Evolutionary conservation across 257 asterid species (phyloP).

Genomic region (Catharanthus roseus): DNA sequence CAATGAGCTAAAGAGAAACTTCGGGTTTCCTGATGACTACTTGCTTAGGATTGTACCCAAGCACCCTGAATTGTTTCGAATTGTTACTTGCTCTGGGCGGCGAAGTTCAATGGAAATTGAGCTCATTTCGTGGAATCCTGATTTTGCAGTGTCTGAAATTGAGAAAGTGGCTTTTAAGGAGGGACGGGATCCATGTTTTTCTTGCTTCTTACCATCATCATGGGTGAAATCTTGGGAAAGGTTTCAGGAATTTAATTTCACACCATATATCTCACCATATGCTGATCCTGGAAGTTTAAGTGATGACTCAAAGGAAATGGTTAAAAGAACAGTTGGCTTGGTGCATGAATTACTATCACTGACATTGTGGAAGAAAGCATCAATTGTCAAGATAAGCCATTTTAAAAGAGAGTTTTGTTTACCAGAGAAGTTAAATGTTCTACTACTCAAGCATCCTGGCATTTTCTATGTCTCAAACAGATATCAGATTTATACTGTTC

Average conservation of each 20-base stretch:
- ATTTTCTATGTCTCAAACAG: conserved; percentile 75
- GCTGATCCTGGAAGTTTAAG: conserved; percentile 21
- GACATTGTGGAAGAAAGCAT: conserved; percentile 78
- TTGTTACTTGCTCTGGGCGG: conserved; percentile 59
- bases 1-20: conserved; percentile 58
- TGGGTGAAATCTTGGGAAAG: conserved; percentile 81
- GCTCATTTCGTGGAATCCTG: conserved; percentile 59
- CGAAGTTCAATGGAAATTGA: conserved; percentile 82
- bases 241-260: conserved; percentile 69
- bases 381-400: conserved; percentile 63
- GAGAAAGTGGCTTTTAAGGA: conserved; percentile 46
- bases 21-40: conserved; percentile 90
- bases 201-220: conserved; percentile 58
- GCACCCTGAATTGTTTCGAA: conserved; percentile 60
- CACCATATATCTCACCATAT: conserved; percentile 78
- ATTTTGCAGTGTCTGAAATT: conserved; percentile 53
- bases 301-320: conserved; percentile 66
- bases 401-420: conserved; percentile 71
- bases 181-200: conserved; percentile 50
- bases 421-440: conserved; percentile 61
- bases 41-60: conserved; percentile 73
- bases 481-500: conserved; percentile 64
- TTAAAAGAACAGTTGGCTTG: conserved; percentile 60
- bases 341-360: conserved; percentile 76
- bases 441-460: conserved; percentile 82